phyloP scores from a whole-genome alignment of 306 rosid genomes.

The Inga leiocalycina region DNA sequence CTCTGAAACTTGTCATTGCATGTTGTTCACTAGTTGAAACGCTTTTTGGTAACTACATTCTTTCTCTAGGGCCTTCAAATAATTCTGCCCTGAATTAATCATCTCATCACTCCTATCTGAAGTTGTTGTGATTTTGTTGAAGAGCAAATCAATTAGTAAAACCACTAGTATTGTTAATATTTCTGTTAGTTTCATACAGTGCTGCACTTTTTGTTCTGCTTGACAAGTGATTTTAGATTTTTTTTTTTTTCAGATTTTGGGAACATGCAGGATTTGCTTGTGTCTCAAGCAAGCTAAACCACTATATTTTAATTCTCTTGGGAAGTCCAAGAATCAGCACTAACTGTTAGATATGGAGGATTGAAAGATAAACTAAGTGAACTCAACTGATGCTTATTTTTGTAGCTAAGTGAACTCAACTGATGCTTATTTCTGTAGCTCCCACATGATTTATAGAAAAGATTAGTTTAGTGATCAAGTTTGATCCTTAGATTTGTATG shows the following conservation, averaged over 20 bases:
- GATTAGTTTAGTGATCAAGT: not conserved
- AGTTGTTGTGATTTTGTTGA: constrained; percentile 2
- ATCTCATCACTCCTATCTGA: not conserved
- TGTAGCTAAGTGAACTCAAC: too few species aligned
- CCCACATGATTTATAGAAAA: not conserved
- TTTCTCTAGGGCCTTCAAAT: too few species aligned
- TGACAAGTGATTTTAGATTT: constrained; percentile 16
- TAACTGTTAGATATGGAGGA: not conserved
- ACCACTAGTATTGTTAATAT: constrained; percentile 2
- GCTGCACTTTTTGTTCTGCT: not conserved
- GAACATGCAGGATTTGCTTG: constrained; percentile 28
- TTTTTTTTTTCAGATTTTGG: not conserved
- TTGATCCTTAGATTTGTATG: too few species aligned
- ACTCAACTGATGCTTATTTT: too few species aligned
- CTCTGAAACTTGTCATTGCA: too few species aligned
- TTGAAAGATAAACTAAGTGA: constrained; percentile 1
- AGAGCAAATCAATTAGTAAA: not conserved
- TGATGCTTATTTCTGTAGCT: constrained; percentile 19
- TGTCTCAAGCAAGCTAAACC: constrained; percentile 31
- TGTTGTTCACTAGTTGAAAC: too few species aligned
- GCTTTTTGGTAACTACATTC: too few species aligned
- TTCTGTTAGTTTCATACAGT: not conserved
- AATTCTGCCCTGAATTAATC: not conserved
- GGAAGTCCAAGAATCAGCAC: constrained; percentile 16
- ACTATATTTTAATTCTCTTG: not conserved